A percentile compares a stretch with the other conserved stretches of the same genome.
phyloP scores from a whole-genome alignment of 768 basidiomycete species.

The Saitozyma sp. region DNA sequence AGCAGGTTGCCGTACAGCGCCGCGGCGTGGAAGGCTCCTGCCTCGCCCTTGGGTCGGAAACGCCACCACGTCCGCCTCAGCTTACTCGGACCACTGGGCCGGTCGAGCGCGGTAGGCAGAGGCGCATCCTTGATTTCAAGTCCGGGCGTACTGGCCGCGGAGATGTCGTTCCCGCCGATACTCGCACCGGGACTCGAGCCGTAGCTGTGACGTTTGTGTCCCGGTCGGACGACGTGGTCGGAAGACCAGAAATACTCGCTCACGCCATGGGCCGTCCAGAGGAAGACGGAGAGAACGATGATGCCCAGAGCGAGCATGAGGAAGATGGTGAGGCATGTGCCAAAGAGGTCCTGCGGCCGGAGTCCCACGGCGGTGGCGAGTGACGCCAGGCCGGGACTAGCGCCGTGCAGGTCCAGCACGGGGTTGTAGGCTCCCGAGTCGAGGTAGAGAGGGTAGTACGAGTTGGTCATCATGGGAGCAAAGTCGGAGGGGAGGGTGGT shows the following conservation, averaged over 20 bases:
- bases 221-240: neutral
- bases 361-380: slow-evolving; percentile 84
- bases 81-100: slow-evolving; percentile 6
- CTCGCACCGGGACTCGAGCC: slow-evolving; percentile 17
- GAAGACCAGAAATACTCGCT: slow-evolving; percentile 22
- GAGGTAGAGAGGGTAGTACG: slow-evolving; percentile 73
- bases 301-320: slow-evolving; percentile 72
- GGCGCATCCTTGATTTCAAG: slow-evolving; percentile 4
- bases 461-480: slow-evolving; percentile 69
- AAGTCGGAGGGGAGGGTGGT: slow-evolving; percentile 72
- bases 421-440: slow-evolving; percentile 68
- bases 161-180: slow-evolving; percentile 27
- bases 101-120: slow-evolving; percentile 13
- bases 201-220: slow-evolving; percentile 8
- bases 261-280: slow-evolving; percentile 70
- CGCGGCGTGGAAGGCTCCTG: slow-evolving; percentile 52
- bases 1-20: slow-evolving; percentile 73
- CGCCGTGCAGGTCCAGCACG: slow-evolving; percentile 65
- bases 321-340: slow-evolving; percentile 78
- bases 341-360: slow-evolving; percentile 76
- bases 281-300: slow-evolving; percentile 66
- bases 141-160: slow-evolving; percentile 13
- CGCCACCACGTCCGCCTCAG: slow-evolving; percentile 47
- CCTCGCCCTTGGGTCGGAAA: slow-evolving; percentile 50
- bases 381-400: slow-evolving; percentile 68